Percentiles rank a stretch among this genome's conserved stretches.
Conservation (phyloP, 1,139 yeast genomes). For the Lodderomyces margitis region DNA sequence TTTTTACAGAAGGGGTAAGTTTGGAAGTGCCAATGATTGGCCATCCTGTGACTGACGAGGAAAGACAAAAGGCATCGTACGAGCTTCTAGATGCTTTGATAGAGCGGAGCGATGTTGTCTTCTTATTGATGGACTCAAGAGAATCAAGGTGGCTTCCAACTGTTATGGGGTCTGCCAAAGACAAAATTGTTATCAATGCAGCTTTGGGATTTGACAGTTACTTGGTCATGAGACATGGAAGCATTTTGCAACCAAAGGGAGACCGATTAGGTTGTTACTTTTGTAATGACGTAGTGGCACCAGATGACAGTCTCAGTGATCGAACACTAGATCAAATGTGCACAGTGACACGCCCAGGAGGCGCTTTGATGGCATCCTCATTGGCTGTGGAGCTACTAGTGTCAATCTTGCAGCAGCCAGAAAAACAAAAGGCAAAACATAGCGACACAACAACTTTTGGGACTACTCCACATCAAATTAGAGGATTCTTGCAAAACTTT, state of each 20-base stretch:
- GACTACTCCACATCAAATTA: slow-evolving; percentile 78
- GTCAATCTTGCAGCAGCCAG: slow-evolving; percentile 68
- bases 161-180: slow-evolving; percentile 61
- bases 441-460: slow-evolving; percentile 49
- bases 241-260: slow-evolving; percentile 21
- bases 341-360: slow-evolving; percentile 96
- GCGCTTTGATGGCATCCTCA: slow-evolving; percentile 83
- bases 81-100: slow-evolving; percentile 53
- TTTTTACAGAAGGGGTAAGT: slow-evolving; percentile 56
- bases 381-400: slow-evolving; percentile 82
- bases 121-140: slow-evolving; percentile 85
- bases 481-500: slow-evolving; percentile 77
- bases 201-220: slow-evolving; percentile 95
- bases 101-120: slow-evolving; percentile 69
- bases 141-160: slow-evolving; percentile 98
- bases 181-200: slow-evolving; percentile 80
- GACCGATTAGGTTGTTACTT: slow-evolving; percentile 82
- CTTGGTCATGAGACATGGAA: slow-evolving; percentile 91
- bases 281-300: slow-evolving; percentile 95
- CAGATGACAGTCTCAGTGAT: slow-evolving; percentile 79
- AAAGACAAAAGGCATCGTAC: slow-evolving; percentile 49
- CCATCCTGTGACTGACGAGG: slow-evolving; percentile 66
- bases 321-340: slow-evolving; percentile 96
- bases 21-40: slow-evolving; percentile 96
- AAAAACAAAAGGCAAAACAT: slow-evolving; percentile 47